Percentiles rank a stretch among this genome's conserved stretches.
Evolutionary conservation across 306 rosid genomes (phyloP).

Genomic region (Senna siamea): DNA sequence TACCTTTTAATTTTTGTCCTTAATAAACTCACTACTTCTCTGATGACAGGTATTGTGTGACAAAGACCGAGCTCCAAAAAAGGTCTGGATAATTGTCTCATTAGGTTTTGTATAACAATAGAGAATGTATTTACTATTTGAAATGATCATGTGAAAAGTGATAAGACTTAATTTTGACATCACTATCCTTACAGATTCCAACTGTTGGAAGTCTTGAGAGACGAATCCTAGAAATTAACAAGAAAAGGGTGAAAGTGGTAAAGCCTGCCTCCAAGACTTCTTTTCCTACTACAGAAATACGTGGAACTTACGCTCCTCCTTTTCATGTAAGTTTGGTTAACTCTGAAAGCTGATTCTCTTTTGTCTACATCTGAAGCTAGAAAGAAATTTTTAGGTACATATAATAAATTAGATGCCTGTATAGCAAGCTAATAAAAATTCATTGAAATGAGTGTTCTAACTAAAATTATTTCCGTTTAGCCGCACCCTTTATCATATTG

Average conservation of each 20-base stretch:
- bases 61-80: conserved; percentile 76
- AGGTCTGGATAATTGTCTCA: conserved; percentile 54
- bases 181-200: conserved; percentile 57
- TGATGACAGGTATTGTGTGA: conserved; percentile 76
- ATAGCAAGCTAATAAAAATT: not conserved
- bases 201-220: conserved; percentile 76
- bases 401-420: not conserved
- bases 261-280: conserved; percentile 96
- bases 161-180: conserved; percentile 16
- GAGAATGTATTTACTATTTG: not conserved
- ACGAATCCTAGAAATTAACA: conserved; percentile 81
- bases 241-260: conserved; percentile 86
- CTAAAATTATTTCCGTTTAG: too few species aligned
- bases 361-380: not conserved
- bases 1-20: conserved; percentile 12
- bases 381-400: not conserved
- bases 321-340: conserved; percentile 74
- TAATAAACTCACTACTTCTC: conserved; percentile 28
- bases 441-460: too few species aligned
- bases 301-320: conserved; percentile 94
- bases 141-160: conserved; percentile 4
- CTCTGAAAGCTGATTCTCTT: not conserved
- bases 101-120: conserved; percentile 14
- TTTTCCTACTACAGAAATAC: conserved; percentile 90
- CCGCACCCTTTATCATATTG: too few species aligned